Conservation (phyloP, 345 rosid genomes). For the Kandelia obovata region DNA sequence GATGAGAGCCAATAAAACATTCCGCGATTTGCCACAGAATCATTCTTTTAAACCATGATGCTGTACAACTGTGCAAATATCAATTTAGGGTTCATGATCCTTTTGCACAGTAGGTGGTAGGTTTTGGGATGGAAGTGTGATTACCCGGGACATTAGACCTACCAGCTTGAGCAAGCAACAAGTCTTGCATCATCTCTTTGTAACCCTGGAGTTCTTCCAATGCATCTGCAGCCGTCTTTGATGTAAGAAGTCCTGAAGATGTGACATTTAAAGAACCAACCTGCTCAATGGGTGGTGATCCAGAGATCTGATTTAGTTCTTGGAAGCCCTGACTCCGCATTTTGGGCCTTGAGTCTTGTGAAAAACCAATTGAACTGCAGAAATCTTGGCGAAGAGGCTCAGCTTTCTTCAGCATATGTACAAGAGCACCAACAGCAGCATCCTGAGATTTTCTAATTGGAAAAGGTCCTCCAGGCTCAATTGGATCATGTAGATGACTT, state of each 20-base stretch:
- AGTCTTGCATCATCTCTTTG: constrained; percentile 51
- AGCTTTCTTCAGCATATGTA: constrained; percentile 78
- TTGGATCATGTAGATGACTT: constrained; percentile 37
- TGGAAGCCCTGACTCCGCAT: constrained; percentile 21
- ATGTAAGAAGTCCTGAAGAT: constrained; percentile 44
- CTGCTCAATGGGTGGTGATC: constrained; percentile 25
- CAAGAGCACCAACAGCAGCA: constrained; percentile 92
- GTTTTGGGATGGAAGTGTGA: constrained; percentile 14
- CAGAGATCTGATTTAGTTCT: constrained; percentile 21
- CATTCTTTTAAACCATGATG: constrained; percentile 17
- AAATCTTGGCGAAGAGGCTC: constrained; percentile 69
- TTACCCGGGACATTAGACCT: constrained; percentile 25
- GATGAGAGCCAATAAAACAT: constrained; percentile 6
- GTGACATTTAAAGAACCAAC: constrained; percentile 34
- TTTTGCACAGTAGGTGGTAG: constrained; percentile 18
- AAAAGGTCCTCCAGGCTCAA: constrained; percentile 43
- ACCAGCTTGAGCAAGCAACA: constrained; percentile 51
- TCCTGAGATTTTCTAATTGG: constrained; percentile 62
- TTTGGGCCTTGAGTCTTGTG: constrained; percentile 36
- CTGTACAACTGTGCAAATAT: constrained; percentile 31
- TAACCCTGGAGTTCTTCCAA: constrained; percentile 75
- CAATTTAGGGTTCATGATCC: constrained; percentile 6
- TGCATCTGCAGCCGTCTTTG: constrained; percentile 85
- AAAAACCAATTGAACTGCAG: constrained; percentile 26
- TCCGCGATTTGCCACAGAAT: constrained; percentile 13